Evolutionary conservation across 1,284 basidiomycete genomes (phyloP).

Genomic region (Malassezia sp.): DNA sequence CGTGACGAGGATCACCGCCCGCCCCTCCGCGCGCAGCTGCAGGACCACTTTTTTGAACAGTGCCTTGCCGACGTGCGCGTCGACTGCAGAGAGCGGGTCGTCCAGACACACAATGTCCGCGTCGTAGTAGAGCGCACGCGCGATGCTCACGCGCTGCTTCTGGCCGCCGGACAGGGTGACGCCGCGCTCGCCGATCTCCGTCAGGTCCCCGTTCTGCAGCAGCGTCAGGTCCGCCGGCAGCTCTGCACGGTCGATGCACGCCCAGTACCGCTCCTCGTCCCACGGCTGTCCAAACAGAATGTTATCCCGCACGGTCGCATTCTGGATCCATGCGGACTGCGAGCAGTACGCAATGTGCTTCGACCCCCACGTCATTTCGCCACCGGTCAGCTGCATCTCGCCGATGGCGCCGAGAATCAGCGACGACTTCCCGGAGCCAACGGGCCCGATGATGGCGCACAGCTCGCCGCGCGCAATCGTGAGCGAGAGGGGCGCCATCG

Average conservation of each 20-base stretch:
- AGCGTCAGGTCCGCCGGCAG: conserved; percentile 57
- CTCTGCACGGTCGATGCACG: conserved; percentile 31
- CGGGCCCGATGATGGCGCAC: conserved; percentile 36
- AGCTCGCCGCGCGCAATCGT: conserved; percentile 11
- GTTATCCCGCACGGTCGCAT: conserved; percentile 58
- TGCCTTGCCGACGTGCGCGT: conserved; percentile 46
- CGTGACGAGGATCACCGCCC: conserved; percentile 45
- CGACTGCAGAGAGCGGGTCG: conserved; percentile 59
- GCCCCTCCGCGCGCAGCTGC: conserved; percentile 23
- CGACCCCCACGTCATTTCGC: conserved; percentile 36
- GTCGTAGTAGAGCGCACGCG: conserved; percentile 60
- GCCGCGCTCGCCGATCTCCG: conserved; percentile 54
- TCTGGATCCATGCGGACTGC: conserved; percentile 80
- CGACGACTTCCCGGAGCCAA: conserved; percentile 43
- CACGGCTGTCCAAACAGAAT: conserved; percentile 49
- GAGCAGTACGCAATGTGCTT: conserved; percentile 61
- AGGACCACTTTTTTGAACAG: conserved; percentile 44
- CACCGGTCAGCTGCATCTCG: conserved; percentile 35
- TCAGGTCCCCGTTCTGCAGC: conserved; percentile 63
- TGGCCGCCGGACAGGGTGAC: conserved; percentile 53
- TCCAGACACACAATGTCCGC: conserved; percentile 61
- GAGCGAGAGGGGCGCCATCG: conserved; percentile 5
- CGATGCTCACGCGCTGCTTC: conserved; percentile 62
- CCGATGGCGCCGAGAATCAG: conserved; percentile 39
- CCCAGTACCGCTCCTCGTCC: conserved; percentile 52